phyloP scores from a whole-genome alignment of 345 rosid genomes.

The Reutealis trisperma region DNA sequence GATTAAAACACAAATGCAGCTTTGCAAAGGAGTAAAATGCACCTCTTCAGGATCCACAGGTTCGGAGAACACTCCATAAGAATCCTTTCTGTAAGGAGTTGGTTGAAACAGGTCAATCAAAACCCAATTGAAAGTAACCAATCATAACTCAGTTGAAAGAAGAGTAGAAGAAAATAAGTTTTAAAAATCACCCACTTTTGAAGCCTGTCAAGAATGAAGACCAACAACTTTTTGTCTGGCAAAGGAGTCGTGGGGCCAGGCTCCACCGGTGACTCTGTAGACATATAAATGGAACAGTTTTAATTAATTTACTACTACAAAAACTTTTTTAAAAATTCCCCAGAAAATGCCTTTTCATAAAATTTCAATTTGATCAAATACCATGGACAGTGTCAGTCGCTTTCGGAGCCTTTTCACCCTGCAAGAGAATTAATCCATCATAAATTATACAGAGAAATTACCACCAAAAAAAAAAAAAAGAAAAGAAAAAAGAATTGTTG shows the following conservation, averaged over 20 bases:
- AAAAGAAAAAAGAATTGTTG: slow-evolving; percentile 19
- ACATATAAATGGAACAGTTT: slow-evolving; percentile 33
- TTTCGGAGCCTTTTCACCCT: slow-evolving; percentile 81
- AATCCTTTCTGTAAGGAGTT: slow-evolving; percentile 71
- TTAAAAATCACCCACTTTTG: slow-evolving; percentile 68
- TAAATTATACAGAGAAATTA: slow-evolving; percentile 24
- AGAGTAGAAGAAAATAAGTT: background rate
- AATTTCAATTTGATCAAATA: slow-evolving; percentile 38
- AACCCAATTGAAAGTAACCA: slow-evolving; percentile 22
- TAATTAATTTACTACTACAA: slow-evolving; percentile 23
- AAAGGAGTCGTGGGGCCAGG: slow-evolving; percentile 94
- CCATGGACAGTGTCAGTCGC: slow-evolving; percentile 84
- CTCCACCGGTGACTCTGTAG: slow-evolving; percentile 74
- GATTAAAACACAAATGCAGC: slow-evolving; percentile 5
- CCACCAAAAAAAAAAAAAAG: slow-evolving; percentile 21
- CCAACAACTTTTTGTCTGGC: slow-evolving; percentile 98
- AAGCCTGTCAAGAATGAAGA: slow-evolving; percentile 99
- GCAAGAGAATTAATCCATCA: slow-evolving; percentile 43
- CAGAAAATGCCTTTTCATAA: slow-evolving; percentile 44
- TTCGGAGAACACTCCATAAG: slow-evolving; percentile 91
- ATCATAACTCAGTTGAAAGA: slow-evolving; percentile 2
- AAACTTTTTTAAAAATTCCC: slow-evolving; percentile 29
- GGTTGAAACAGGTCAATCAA: slow-evolving; percentile 25
- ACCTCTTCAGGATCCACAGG: slow-evolving; percentile 94
- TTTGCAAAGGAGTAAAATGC: slow-evolving; percentile 17